Evolutionary conservation across 352 stramenopile genomes (phyloP).

Genomic region (Blastocystis sp.): DNA sequence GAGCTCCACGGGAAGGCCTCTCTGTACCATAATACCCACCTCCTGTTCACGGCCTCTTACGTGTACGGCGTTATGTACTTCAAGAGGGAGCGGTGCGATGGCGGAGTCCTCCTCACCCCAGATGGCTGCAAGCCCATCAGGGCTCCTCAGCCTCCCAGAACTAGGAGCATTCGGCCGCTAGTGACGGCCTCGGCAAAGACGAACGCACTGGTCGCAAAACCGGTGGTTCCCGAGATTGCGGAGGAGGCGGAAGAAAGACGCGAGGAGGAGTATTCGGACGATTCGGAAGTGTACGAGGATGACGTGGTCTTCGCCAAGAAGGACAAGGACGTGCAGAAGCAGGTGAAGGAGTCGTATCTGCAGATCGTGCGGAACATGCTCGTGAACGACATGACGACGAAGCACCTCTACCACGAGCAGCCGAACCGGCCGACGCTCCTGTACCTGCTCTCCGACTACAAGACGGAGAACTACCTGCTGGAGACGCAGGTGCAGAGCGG

Average conservation of each 20-base stretch:
- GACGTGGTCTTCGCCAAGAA: background rate
- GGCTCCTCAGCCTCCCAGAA: no score
- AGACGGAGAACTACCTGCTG: background rate
- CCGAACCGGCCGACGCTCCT: background rate
- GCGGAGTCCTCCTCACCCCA: no score
- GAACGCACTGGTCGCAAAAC: background rate
- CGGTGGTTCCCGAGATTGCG: background rate
- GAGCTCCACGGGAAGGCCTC: background rate
- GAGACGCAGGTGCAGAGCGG: background rate
- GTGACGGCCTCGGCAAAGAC: background rate
- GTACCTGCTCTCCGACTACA: background rate
- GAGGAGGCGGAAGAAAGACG: background rate
- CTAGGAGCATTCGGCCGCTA: background rate
- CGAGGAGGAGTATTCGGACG: background rate
- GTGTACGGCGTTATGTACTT: background rate
- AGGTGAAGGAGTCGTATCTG: conserved; percentile 3
- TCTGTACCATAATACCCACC: background rate
- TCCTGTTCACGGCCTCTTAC: background rate
- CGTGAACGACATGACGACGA: no score
- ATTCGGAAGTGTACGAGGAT: background rate
- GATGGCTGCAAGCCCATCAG: no score
- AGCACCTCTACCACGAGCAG: no score
- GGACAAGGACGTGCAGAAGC: background rate
- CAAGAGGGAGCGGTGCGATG: background rate
- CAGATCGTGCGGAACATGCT: background rate